These are phyloP conservation scores for Pterocarpus santalinus DNA, from an alignment of 306 rosid species.

Conservation along the genomic window DNA sequence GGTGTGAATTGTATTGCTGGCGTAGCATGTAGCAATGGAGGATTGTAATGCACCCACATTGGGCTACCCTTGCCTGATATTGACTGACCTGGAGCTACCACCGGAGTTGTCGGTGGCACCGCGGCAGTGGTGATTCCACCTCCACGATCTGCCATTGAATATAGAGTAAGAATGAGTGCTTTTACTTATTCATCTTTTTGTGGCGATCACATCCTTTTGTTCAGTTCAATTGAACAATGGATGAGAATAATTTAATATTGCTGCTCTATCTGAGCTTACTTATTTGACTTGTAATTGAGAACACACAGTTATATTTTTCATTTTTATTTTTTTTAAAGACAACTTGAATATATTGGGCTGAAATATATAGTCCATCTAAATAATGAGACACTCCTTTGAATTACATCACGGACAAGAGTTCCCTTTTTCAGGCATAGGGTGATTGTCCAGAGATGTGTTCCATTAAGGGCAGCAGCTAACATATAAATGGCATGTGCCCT, in stretches of 20 bases:
- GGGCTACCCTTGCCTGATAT: slow-evolving; percentile 39
- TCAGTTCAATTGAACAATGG: neutral
- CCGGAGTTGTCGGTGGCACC: slow-evolving; percentile 22
- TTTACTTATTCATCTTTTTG: neutral
- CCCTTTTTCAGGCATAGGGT: too few species aligned
- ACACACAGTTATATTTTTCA: neutral
- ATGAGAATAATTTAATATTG: neutral
- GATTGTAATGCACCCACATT: slow-evolving; percentile 16
- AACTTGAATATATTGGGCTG: too few species aligned
- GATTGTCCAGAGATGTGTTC: too few species aligned
- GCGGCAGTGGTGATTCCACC: slow-evolving; percentile 49
- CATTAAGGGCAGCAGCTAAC: too few species aligned
- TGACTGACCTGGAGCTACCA: slow-evolving; percentile 35
- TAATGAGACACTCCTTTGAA: too few species aligned
- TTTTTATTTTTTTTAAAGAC: too few species aligned
- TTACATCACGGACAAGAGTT: too few species aligned
- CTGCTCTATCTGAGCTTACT: neutral
- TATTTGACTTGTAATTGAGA: slow-evolving; percentile 8
- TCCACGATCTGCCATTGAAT: slow-evolving; percentile 58
- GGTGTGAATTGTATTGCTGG: slow-evolving; percentile 41
- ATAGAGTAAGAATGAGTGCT: neutral
- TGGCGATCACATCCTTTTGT: neutral
- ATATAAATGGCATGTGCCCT: too few species aligned
- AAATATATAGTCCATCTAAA: too few species aligned
- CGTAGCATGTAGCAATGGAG: neutral